Evolutionary conservation across 2,329 filamentous ascomycete genomes (phyloP).

Genomic region (Diaporthe vexans): DNA sequence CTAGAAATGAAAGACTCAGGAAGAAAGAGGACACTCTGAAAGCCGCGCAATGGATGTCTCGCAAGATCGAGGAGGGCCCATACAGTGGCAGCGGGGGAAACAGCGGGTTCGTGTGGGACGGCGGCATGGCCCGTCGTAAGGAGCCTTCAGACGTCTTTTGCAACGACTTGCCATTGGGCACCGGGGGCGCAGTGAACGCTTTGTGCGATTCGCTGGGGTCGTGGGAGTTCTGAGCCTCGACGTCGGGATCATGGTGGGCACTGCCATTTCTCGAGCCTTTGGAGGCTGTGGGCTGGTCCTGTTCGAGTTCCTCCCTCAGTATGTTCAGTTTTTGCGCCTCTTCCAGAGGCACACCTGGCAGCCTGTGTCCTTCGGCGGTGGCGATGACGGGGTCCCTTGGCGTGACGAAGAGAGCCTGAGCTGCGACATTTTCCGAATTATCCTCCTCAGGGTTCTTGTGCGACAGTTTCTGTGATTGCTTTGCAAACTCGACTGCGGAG

Average conservation of each 20-base stretch:
- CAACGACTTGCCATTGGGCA: slow-evolving; percentile 52
- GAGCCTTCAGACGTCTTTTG: slow-evolving; percentile 62
- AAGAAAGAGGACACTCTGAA: slow-evolving; percentile 80
- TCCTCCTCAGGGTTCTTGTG: slow-evolving; percentile 52
- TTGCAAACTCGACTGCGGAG: slow-evolving; percentile 68
- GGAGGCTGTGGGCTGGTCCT: slow-evolving; percentile 37
- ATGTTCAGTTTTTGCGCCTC: slow-evolving; percentile 80
- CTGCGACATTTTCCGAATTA: slow-evolving; percentile 62
- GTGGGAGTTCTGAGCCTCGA: slow-evolving; percentile 54
- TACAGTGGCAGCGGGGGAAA: slow-evolving; percentile 90
- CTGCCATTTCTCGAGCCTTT: slow-evolving; percentile 43
- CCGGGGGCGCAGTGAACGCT: slow-evolving; percentile 41
- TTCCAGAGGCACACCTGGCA: slow-evolving; percentile 77
- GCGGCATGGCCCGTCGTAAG: slow-evolving; percentile 66
- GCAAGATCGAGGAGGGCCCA: slow-evolving; percentile 77
- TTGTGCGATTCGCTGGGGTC: slow-evolving; percentile 47
- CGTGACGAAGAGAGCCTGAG: slow-evolving; percentile 76
- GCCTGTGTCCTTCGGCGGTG: slow-evolving; percentile 74
- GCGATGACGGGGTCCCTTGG: slow-evolving; percentile 79
- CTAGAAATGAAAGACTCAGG: slow-evolving; percentile 83
- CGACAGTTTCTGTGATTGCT: slow-evolving; percentile 72
- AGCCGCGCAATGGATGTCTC: slow-evolving; percentile 73
- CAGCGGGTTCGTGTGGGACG: slow-evolving; percentile 80
- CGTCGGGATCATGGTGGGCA: slow-evolving; percentile 46
- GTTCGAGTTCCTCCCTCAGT: slow-evolving; percentile 65